Evolutionary conservation across 768 basidiomycete species (phyloP).

Genomic region (Calocera viscosa): DNA sequence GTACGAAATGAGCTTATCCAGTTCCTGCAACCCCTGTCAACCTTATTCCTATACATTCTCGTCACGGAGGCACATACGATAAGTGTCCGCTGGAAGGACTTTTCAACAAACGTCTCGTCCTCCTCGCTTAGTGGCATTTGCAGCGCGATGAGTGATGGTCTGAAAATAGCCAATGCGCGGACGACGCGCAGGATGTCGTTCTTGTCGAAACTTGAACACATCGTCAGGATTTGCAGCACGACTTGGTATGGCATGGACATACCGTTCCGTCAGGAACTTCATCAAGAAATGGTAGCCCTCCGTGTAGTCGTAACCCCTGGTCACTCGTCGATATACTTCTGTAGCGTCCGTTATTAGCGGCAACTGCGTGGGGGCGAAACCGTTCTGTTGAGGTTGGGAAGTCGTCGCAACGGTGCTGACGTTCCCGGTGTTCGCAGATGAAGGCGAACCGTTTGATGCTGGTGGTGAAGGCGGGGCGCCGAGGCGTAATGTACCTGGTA

Average conservation of each 20-base stretch:
- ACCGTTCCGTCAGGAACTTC: conserved; percentile 64
- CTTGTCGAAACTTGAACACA: conserved; percentile 72
- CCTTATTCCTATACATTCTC: neutral
- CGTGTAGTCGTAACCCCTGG: conserved; percentile 82
- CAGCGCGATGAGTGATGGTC: conserved; percentile 91
- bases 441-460: neutral
- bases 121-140: conserved; percentile 96
- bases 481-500: neutral
- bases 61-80: conserved; percentile 40
- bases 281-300: conserved; percentile 95
- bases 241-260: conserved; percentile 28
- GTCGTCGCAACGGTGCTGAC: neutral
- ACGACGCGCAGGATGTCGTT: conserved; percentile 91
- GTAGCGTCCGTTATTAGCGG: conserved; percentile 19
- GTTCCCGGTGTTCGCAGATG: neutral
- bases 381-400: conserved; percentile 2
- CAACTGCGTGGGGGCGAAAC: conserved; percentile 10
- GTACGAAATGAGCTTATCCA: conserved; percentile 93
- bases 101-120: conserved; percentile 93
- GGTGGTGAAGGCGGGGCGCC: neutral
- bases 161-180: conserved; percentile 83
- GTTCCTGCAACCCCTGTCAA: conserved; percentile 44
- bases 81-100: conserved; percentile 86
- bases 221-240: neutral
- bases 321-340: conserved; percentile 52